These are phyloP conservation scores for Ophiostoma piceae DNA, from an alignment of 2,329 filamentous ascomycete species.

Conservation along the genomic window DNA sequence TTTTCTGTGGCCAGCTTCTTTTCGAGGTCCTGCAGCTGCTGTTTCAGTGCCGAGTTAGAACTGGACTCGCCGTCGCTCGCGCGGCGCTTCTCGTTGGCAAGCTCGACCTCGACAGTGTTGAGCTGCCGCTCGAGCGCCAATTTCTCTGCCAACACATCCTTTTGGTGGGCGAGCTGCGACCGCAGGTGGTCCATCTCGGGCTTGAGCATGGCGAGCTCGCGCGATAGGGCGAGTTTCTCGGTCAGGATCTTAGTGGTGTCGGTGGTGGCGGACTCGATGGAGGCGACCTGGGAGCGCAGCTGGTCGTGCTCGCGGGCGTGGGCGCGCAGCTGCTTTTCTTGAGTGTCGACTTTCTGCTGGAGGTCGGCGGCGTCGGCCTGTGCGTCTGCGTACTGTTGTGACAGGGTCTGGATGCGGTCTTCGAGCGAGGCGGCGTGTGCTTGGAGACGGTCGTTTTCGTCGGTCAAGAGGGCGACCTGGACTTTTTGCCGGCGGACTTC, in stretches of 20 bases:
- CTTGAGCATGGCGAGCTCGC: slow-evolving; percentile 49
- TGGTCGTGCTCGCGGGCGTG: slow-evolving; percentile 46
- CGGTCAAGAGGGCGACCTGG: slow-evolving; percentile 63
- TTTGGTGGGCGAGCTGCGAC: slow-evolving; percentile 54
- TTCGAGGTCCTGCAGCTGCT: slow-evolving; percentile 34
- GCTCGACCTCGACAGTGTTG: slow-evolving; percentile 68
- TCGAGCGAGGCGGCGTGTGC: slow-evolving; percentile 58
- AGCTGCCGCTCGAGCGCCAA: slow-evolving; percentile 73
- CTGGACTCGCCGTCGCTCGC: slow-evolving; percentile 30
- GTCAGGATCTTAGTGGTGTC: slow-evolving; percentile 65
- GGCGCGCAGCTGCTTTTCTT: slow-evolving; percentile 45
- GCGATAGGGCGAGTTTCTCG: slow-evolving; percentile 50
- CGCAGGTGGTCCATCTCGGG: slow-evolving; percentile 54
- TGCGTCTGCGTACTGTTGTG: slow-evolving; percentile 39
- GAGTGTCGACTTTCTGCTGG: slow-evolving; percentile 40
- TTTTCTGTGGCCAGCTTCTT: slow-evolving; percentile 44
- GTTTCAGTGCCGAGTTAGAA: slow-evolving; percentile 31
- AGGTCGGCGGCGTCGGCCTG: slow-evolving; percentile 41
- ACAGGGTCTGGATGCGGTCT: slow-evolving; percentile 50
- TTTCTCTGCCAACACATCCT: slow-evolving; percentile 70
- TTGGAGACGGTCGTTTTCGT: slow-evolving; percentile 66
- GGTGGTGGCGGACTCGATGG: slow-evolving; percentile 60
- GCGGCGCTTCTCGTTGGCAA: slow-evolving; percentile 67
- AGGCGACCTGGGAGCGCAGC: slow-evolving; percentile 62
- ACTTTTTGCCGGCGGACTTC: slow-evolving; percentile 64